Conservation (phyloP, 148 eudicot genomes). For the Nepenthes mirabilis region DNA sequence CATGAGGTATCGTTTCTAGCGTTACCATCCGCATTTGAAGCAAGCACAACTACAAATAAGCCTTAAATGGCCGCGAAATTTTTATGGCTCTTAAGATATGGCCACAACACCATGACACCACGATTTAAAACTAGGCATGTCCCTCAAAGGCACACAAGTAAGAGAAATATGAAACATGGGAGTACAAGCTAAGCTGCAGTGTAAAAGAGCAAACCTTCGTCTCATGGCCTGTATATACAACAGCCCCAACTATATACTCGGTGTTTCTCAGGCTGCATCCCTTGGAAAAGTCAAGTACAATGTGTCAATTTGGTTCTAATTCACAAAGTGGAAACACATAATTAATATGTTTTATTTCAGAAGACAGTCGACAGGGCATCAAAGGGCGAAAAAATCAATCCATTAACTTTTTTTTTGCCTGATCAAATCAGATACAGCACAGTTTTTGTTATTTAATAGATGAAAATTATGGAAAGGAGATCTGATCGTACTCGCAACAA, state of each 20-base stretch:
- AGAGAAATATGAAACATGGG: constrained; percentile 1
- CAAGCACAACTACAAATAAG: too few relatives aligned
- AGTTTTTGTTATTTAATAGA: not conserved
- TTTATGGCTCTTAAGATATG: too few relatives aligned
- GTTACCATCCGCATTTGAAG: too few relatives aligned
- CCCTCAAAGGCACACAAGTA: not conserved
- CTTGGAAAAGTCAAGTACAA: constrained; percentile 26
- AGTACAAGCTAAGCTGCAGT: not conserved
- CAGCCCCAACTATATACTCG: constrained; percentile 74
- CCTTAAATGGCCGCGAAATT: too few relatives aligned
- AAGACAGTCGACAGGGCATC: not conserved
- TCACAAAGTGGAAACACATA: not conserved
- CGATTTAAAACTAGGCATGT: too few relatives aligned
- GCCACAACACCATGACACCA: too few relatives aligned
- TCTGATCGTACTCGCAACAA: constrained; percentile 58
- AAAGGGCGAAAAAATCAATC: not conserved
- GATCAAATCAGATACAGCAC: not conserved
- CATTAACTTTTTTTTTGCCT: not conserved
- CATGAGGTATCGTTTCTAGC: too few relatives aligned
- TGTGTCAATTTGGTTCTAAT: constrained; percentile 5
- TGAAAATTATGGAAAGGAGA: constrained; percentile 4
- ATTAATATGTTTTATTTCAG: not conserved
- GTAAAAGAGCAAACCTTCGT: constrained; percentile 51
- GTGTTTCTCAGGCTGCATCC: constrained; percentile 97
- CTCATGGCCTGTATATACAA: constrained; percentile 84